Evolutionary conservation across 2,329 filamentous ascomycete genomes (phyloP).

Genomic region (Fusarium sp.): DNA sequence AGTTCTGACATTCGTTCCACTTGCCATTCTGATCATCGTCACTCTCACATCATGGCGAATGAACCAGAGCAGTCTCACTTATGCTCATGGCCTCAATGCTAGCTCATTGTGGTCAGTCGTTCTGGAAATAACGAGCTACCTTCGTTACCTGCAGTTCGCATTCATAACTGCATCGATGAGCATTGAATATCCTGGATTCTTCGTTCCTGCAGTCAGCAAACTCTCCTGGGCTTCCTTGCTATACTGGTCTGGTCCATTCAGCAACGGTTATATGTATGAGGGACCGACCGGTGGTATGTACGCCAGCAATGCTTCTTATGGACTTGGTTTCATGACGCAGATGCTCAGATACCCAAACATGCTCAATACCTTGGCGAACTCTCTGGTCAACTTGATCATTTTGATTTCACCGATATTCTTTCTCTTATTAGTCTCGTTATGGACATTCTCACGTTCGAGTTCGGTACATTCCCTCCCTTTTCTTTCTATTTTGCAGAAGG

Average conservation of each 20-base stretch:
- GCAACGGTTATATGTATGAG: neutral
- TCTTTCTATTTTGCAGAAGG: neutral
- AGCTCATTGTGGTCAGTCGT: neutral
- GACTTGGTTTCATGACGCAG: neutral
- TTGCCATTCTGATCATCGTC: neutral
- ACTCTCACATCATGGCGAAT: neutral
- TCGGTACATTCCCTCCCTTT: neutral
- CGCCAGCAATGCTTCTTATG: neutral
- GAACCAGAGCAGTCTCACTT: neutral
- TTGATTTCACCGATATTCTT: neutral
- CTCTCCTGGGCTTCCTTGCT: neutral
- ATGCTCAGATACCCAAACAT: neutral
- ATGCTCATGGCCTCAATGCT: rapidly evolving
- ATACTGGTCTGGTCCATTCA: neutral
- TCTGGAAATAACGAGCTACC: neutral
- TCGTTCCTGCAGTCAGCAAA: neutral
- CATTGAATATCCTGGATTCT: neutral
- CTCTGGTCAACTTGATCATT: neutral
- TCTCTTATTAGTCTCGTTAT: neutral
- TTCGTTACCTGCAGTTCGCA: neutral
- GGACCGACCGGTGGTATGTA: neutral
- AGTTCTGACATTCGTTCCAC: neutral
- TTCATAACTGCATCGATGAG: neutral
- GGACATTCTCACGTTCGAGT: neutral
- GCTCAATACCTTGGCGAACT: neutral